Base-by-base conservation (phyloP, 495 filamentous ascomycete genomes). In the Penicillium maclennaniae region DNA sequence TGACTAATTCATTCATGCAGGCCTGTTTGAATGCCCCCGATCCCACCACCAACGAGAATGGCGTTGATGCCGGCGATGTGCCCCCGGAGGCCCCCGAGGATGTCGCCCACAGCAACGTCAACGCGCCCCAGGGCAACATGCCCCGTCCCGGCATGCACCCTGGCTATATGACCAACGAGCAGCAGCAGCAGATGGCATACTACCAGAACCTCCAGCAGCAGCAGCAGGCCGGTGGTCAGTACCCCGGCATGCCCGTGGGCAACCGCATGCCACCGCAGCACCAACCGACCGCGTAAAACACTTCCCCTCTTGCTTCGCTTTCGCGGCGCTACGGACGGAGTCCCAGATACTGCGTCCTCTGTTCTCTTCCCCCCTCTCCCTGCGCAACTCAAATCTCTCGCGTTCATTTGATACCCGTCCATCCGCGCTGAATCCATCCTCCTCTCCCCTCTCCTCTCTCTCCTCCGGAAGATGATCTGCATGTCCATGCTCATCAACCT, bases 21-120 rank as follows among this genome's bases (percentile, higher is more conserved):
- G 92, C 93, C 36, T 98, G 93, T 65, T 77, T 98, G 56, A 98
- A 98, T 70, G 93, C 93, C 23, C 95, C 93, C 49, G 93, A 98
- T 70, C 90, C 92, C n/a, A 78, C 88, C n/a, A 80, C 84, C 60
- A 85, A 83, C 61, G 88, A 95, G 65, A 97, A 97, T 58, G 93
- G 93, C 45, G 88, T 97, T 58, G 91, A 96, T 53, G 70, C 69
- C 43, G 59, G 71, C 60, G 79, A 83, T 55, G 79, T 79, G 15
- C 74, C 78, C 10, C 71, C 79, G 49, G 79, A 83, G 61, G 75
- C 79, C 8, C 79, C 79, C 46, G 79, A 83, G 65, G 79, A 83
- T 48, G 78, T 81, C 39, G 69, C 62, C 44, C 78, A 82, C 57
- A 70, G 56, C 59, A 78, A 77, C 44, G 72, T 82, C 54, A 79